Evolutionary conservation across 768 basidiomycete genomes (phyloP), one percentile per base, ranked within the genome.

Genomic region (Pilatotrama ljubarskyi): DNA sequence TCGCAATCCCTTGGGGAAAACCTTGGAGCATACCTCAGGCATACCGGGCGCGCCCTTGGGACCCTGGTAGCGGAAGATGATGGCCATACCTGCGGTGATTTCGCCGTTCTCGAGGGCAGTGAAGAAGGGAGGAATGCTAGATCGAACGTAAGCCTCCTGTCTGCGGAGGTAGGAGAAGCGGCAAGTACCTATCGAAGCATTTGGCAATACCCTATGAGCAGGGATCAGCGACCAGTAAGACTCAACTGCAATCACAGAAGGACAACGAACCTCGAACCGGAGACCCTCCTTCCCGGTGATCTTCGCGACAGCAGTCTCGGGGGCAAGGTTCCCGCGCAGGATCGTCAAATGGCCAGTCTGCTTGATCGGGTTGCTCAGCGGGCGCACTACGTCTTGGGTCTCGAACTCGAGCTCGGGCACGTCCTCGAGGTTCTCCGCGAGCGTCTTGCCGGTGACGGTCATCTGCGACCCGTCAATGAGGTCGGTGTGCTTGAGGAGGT

Each of bases 1-100:
- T n/a, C 18, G 18, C 13, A 22, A 13, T 18, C 11, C 10, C 18
- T 10, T 38, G 13, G 48, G 17, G 3, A 32, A 36, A 13, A 5
- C 22, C 13, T 14, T 25, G 8, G 22, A 9, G 20, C 69, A 37
- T 55, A 84, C 83, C 77, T 95, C 92, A 9, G 93, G 93, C 91
- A 93, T 93, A 22, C 93, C 93, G 25, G 91, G 93, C n/a, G 84
- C 93, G 25, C 93, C 92, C 71, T 90, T 93, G 0, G 93, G 92
- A 13, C 93, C 93, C 75, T 91, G 90, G 72, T 94, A 95, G 59
- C 93, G 82, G 77, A 95, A 88, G 44, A 95, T 85, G 58, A 93
- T 76, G 40, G 90, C 84, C 70, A 77, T 87, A 0, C 93, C 92
- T 2, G 85, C 74, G 64, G 81, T 90, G 68, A 95, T 86, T 68